These are phyloP conservation scores for Noccaea caerulescens DNA, from an alignment of 345 rosid genomes.

Conservation along the genomic window DNA sequence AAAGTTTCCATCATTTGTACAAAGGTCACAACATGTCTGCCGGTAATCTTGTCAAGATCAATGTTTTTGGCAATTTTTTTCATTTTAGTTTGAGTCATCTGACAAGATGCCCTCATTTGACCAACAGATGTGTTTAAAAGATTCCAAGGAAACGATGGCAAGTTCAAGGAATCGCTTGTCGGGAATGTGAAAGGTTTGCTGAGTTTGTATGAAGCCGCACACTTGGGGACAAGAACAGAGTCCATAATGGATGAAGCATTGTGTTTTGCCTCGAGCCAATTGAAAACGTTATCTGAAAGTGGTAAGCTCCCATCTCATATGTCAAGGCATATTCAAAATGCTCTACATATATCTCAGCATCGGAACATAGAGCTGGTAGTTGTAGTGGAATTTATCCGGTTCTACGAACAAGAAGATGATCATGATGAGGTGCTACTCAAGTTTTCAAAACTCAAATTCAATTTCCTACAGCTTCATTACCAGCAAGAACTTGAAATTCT, in stretches of 20 bases:
- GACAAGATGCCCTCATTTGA: too few relatives aligned
- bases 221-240: conserved; percentile 40
- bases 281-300: conserved; percentile 1
- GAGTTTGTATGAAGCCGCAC: conserved; percentile 51
- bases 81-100: too few relatives aligned
- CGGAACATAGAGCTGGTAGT: conserved; percentile 24
- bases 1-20: neutral
- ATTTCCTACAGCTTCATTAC: conserved; percentile 19
- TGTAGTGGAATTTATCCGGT: neutral
- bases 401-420: conserved; percentile 29
- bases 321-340: neutral
- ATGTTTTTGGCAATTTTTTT: too few relatives aligned
- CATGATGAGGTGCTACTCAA: conserved; percentile 28
- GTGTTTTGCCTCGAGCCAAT: conserved; percentile 27
- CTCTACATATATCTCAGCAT: conserved; percentile 21
- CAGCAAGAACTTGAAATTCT: conserved; percentile 27
- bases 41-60: neutral
- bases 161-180: conserved; percentile 22
- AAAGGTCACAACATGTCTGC: neutral
- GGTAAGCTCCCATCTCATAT: neutral
- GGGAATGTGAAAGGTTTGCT: conserved; percentile 45
- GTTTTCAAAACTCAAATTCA: conserved; percentile 35
- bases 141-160: conserved; percentile 42
- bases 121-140: conserved; percentile 43
- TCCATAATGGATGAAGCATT: conserved; percentile 47